These are phyloP conservation scores for Prunella vulgaris DNA, from an alignment of 257 asterid genomes.

Conservation along the genomic window DNA sequence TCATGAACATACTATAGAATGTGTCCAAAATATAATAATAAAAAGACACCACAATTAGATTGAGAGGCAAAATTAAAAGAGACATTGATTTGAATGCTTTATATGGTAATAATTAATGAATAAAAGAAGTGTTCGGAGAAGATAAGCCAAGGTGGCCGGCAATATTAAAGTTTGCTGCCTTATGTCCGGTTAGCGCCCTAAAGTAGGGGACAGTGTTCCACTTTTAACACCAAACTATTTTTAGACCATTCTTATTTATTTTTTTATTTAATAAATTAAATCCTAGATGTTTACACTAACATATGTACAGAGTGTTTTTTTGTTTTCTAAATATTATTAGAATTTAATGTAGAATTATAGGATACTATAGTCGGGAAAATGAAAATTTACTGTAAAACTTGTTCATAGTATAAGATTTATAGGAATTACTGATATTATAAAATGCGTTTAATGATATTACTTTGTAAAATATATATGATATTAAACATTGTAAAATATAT, in stretches of 20 bases:
- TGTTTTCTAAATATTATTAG: no score
- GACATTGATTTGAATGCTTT: constrained; percentile 17
- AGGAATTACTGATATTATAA: no score
- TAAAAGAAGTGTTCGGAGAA: constrained; percentile 15
- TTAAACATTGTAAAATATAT: no score
- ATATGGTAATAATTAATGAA: constrained; percentile 4
- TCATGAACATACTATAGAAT: constrained; percentile 26
- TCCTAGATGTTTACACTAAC: not conserved
- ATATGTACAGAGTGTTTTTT: not conserved
- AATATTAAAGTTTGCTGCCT: constrained; percentile 26
- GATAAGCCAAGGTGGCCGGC: constrained; percentile 34
- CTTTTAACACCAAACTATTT: not conserved
- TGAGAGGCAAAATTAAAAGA: not conserved
- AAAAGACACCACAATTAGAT: not conserved
- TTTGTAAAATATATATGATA: no score
- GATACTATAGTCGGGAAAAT: no score
- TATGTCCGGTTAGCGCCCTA: constrained; percentile 28
- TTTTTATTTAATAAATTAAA: not conserved
- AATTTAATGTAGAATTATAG: not conserved
- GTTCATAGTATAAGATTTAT: no score
- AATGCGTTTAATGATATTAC: no score
- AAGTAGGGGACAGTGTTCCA: constrained; percentile 27
- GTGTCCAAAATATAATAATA: not conserved
- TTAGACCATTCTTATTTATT: not conserved
- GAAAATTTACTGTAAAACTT: no score